Percentiles rank a stretch among this genome's conserved stretches.
Conservation (phyloP, 2,329 filamentous ascomycete species). For the Alternaria sp. region DNA sequence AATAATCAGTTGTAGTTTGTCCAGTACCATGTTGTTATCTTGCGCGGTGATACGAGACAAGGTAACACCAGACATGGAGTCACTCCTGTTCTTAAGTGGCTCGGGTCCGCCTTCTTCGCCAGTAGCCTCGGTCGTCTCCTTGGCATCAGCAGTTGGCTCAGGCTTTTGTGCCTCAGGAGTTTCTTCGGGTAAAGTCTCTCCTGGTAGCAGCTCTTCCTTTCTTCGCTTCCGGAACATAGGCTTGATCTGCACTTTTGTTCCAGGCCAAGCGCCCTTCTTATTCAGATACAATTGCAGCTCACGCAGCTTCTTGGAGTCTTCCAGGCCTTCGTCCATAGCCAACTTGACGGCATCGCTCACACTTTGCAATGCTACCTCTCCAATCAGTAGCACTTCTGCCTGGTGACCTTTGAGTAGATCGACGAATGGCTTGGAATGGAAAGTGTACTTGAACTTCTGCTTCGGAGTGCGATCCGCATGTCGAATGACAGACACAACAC, state of each 20-base stretch:
- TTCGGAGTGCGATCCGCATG: slow-evolving; percentile 98
- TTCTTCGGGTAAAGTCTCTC: slow-evolving; percentile 40
- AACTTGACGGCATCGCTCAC: slow-evolving; percentile 87
- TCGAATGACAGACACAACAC: slow-evolving; percentile 93
- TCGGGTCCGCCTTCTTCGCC: slow-evolving; percentile 26
- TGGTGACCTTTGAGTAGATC: slow-evolving; percentile 93
- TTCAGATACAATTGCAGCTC: slow-evolving; percentile 84
- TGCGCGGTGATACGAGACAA: slow-evolving; percentile 93
- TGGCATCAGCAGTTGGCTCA: slow-evolving; percentile 26
- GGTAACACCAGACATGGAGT: slow-evolving; percentile 88
- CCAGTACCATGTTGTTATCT: slow-evolving; percentile 90
- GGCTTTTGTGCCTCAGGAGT: slow-evolving; percentile 37
- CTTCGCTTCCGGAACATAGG: slow-evolving; percentile 96
- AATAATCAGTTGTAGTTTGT: slow-evolving; percentile 96
- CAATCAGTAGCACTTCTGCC: slow-evolving; percentile 93
- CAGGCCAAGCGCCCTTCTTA: slow-evolving; percentile 92
- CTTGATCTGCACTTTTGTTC: slow-evolving; percentile 98
- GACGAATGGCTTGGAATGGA: slow-evolving; percentile 95
- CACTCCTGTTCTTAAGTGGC: slow-evolving; percentile 60
- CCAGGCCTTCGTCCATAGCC: slow-evolving; percentile 79
- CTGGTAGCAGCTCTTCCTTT: slow-evolving; percentile 63
- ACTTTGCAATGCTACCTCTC: slow-evolving; percentile 85
- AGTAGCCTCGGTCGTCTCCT: slow-evolving; percentile 32
- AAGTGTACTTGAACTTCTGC: slow-evolving; percentile 99
- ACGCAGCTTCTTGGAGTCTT: slow-evolving; percentile 87